Conservation (phyloP, 169 alveolate species). For the Babesia ovata region DNA sequence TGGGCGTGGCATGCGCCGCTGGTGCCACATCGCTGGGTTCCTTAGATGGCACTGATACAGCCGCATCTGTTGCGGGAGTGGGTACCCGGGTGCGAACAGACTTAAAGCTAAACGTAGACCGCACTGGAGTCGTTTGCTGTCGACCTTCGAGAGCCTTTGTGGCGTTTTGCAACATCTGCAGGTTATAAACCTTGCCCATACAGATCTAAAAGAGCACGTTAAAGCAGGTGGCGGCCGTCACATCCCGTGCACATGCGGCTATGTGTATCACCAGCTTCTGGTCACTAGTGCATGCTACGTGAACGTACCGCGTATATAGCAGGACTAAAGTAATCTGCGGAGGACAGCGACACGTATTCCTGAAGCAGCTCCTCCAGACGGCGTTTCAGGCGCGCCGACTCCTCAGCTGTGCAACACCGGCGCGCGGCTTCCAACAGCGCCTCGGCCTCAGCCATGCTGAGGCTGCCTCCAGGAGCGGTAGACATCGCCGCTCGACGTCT, state of each 20-base stretch:
- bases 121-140: not conserved
- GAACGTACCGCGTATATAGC: constrained; percentile 51
- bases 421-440: constrained; percentile 15
- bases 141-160: constrained; percentile 2
- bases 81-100: not conserved
- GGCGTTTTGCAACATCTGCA: constrained; percentile 20
- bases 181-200: not conserved
- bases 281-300: not conserved
- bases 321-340: constrained; percentile 22
- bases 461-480: not conserved
- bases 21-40: not conserved
- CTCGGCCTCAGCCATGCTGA: constrained; percentile 48
- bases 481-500: constrained; percentile 1
- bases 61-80: not conserved
- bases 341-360: constrained; percentile 18
- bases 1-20: not conserved
- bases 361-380: not conserved
- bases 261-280: not conserved
- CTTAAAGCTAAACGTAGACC: constrained; percentile 11
- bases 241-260: too few species aligned
- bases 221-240: too few species aligned
- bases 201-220: too few species aligned
- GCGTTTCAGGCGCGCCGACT: constrained; percentile 6
- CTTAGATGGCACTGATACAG: not conserved
- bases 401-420: not conserved